Evolutionary conservation across 208 protist genomes (phyloP), one percentile per base, ranked within the genome.

Genomic region (Hexamita inflata): DNA sequence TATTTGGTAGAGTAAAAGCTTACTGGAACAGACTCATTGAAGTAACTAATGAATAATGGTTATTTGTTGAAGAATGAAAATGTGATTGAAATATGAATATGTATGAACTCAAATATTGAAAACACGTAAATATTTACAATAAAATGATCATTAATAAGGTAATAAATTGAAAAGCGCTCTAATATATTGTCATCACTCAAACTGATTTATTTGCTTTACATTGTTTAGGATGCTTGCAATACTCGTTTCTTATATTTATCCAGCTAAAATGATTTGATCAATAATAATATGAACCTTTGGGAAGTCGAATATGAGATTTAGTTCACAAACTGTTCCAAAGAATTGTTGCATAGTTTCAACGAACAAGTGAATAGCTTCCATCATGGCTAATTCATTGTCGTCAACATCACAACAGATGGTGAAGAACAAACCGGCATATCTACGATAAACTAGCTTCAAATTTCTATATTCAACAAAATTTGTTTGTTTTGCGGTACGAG

Each of bases 361-460:
- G 77, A 98, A 93, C 0, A 97, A 79, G 79, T 97, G 94, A 79
- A 99, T 98, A 61, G 90, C 83, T 82, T 99, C 95, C 1, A 98
- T 80, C 78, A 89, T 94, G 0, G 90, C 86, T 13, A 98, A 82
- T 61, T 98, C 95, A 82, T 99, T 99, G 83, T 98, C 96, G 53
- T 85, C 88, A 32, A 88, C 58, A 75, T 98, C 94, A 40, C 98
- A 88, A 73, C 92, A 94, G n/a, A 96, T 86, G 60, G 86, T 92
- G 79, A 99, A 99, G 83, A 92, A 98, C n/a, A 99, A 86, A n/a
- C 95, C 95, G 1, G 94, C 94, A 76, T 98, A 98, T 68, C 94
- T 88, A 58, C 95, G 83, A 83, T 98, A 98, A 34, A 99, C 88
- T 24, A 98, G 82, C 80, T 96, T 96, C 75, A 91, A 89, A 61